Evolutionary conservation across 163 green algal species (phyloP).

Genomic region (Scenedesmus sp.): DNA sequence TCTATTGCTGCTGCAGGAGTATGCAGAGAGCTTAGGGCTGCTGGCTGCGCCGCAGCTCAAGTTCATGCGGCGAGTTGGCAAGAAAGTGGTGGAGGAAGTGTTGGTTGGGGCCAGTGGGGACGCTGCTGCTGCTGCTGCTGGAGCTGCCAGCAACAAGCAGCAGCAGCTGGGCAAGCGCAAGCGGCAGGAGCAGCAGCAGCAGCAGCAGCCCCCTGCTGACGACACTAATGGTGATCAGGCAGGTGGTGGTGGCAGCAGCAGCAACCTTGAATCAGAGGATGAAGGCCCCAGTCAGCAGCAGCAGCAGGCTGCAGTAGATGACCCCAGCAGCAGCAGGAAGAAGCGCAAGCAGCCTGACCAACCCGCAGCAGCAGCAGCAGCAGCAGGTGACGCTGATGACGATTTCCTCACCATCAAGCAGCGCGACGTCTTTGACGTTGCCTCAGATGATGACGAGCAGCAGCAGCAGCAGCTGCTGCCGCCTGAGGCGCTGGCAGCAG

Average conservation of each 20-base stretch:
- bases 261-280: background rate
- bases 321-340: conserved; percentile 13
- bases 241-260: conserved; percentile 2
- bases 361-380: conserved; percentile 3
- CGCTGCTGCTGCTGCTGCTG: background rate
- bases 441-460: conserved; percentile 11
- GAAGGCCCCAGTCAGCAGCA: conserved; percentile 14
- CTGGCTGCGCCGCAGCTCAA: conserved; percentile 85
- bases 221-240: background rate
- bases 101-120: conserved; percentile 32
- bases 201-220: background rate
- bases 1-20: conserved; percentile 68
- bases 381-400: background rate
- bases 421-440: conserved; percentile 63
- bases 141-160: background rate
- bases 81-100: conserved; percentile 50
- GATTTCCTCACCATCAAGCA: conserved; percentile 87
- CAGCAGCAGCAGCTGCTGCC: conserved; percentile 24
- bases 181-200: conserved; percentile 5
- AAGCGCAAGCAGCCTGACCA: conserved; percentile 5
- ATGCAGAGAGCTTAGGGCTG: conserved; percentile 88
- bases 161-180: conserved; percentile 8
- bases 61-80: conserved; percentile 74
- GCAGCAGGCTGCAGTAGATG: conserved; percentile 18
- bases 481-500: conserved; percentile 1